Evolutionary conservation across 345 rosid species (phyloP), one percentile per base, ranked within the genome.

Genomic region (Populus nigra): DNA sequence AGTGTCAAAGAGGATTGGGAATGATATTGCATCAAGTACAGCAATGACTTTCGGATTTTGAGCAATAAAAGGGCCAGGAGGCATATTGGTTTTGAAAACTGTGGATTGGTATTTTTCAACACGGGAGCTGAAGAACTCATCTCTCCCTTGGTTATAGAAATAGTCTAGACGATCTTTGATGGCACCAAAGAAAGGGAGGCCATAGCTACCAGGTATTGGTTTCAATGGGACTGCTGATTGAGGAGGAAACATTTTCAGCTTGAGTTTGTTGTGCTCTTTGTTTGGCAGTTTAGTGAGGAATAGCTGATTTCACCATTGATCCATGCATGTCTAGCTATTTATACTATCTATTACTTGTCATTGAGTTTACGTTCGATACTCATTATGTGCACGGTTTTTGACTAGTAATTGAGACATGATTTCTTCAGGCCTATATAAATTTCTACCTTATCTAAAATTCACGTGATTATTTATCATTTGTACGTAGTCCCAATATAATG

Each of bases 41-140:
- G 84, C 72, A 3, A 86, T 43, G 27, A 86, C 89, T 0, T 31
- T 71, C 5, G 89, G 70, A 73, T 73, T 57, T 4, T n/a, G 2
- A 16, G 90, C 29, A 72, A 86, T 79, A 83, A 88, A 88, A 11
- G 89, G 90, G 20, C 90, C 90, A 16, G 89, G 90, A 18, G 91
- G 89, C 86, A 88, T 84, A 76, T 88, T 86, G 47, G 86, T 80
- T 39, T 43, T 76, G 77, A 86, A 72, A 49, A 88, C 72, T 0
- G 89, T 88, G 73, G 88, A 86, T 3, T 72, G 39, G 79, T 84
- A 59, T 72, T 83, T 77, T 11, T 33, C 29, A 53, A 81, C 65
- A 18, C 80, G 79, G 75, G 69, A 53, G 5, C n/a, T 18, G 67
- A 86, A 86, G 84, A 77, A 88, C 35, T 83, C 50, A n/a, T 84